Conservation (phyloP, 495 filamentous ascomycete genomes). For the Poronia punctata region DNA sequence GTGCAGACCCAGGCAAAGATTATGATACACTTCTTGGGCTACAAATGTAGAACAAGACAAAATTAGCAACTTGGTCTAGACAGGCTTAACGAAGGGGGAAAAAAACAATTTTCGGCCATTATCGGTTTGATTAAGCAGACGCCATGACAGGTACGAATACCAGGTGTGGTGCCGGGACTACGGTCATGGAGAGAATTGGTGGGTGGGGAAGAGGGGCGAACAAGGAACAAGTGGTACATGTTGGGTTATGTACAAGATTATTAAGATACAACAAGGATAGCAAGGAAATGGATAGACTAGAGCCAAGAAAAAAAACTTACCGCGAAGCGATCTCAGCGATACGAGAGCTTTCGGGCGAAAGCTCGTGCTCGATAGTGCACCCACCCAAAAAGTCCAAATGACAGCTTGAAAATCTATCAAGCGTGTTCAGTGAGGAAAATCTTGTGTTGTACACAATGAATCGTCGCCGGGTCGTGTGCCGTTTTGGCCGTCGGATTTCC, state of each 20-base stretch:
- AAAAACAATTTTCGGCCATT: neutral
- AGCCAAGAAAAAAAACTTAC: conserved; percentile 39
- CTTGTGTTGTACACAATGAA: conserved; percentile 8
- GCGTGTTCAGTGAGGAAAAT: conserved; percentile 1
- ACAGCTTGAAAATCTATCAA: conserved; percentile 9
- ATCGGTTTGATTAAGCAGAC: no score
- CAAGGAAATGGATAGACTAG: conserved; percentile 22
- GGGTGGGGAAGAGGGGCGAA: conserved; percentile 11
- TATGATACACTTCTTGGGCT: conserved; percentile 32
- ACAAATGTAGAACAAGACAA: conserved; percentile 6
- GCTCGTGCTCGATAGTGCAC: conserved; percentile 27
- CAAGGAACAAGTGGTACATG: no score
- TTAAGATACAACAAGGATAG: no score
- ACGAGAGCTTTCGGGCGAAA: conserved; percentile 31
- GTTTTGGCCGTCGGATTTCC: conserved; percentile 10
- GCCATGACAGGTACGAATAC: no score
- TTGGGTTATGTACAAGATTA: no score
- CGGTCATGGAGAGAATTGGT: neutral
- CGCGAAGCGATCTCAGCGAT: conserved; percentile 39
- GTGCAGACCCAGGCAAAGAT: conserved; percentile 23
- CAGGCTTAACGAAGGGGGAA: neutral
- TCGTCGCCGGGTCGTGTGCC: conserved; percentile 13
- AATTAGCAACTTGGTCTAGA: no score
- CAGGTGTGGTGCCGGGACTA: neutral
- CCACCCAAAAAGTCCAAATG: conserved; percentile 18